These are phyloP conservation scores for Boletus sensibilis DNA, from an alignment of 768 basidiomycete genomes.

Conservation along the genomic window DNA sequence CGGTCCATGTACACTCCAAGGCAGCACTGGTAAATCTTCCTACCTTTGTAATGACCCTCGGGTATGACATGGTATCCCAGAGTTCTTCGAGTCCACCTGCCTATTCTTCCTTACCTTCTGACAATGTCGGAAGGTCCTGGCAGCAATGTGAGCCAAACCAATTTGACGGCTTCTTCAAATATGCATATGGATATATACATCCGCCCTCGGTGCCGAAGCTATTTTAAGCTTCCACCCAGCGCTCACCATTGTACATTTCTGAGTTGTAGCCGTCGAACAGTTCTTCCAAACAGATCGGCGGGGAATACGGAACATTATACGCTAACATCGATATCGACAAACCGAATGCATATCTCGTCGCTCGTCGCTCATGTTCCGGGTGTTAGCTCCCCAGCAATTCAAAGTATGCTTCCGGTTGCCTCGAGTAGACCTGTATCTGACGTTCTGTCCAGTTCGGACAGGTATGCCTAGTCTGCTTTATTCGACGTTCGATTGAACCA, in stretches of 20 bases:
- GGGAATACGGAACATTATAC: slow-evolving; percentile 72
- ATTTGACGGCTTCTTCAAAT: background rate
- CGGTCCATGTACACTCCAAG: background rate
- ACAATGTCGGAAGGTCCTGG: background rate
- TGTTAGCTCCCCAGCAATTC: slow-evolving; percentile 82
- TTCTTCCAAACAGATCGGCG: slow-evolving; percentile 53
- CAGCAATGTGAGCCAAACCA: background rate
- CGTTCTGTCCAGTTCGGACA: slow-evolving; percentile 68
- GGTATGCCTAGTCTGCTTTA: slow-evolving; percentile 44
- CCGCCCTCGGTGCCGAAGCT: no score
- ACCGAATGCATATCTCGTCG: slow-evolving; percentile 64
- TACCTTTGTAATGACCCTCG: background rate
- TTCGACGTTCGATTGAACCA: slow-evolving; percentile 1
- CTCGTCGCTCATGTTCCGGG: slow-evolving; percentile 43
- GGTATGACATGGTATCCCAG: background rate
- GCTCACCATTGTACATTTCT: background rate
- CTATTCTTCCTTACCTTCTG: background rate
- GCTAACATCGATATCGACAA: slow-evolving; percentile 63
- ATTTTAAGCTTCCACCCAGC: no score
- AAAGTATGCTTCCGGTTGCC: slow-evolving; percentile 51
- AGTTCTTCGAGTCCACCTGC: background rate
- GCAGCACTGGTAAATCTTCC: background rate
- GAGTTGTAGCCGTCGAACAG: slow-evolving; percentile 9
- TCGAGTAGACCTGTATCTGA: background rate
- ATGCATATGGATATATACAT: background rate